A percentile compares a stretch with the other conserved stretches of the same genome.
Conservation (phyloP, 371 early-diverging fungal genomes). For the Lichtheimia hyalospora region DNA sequence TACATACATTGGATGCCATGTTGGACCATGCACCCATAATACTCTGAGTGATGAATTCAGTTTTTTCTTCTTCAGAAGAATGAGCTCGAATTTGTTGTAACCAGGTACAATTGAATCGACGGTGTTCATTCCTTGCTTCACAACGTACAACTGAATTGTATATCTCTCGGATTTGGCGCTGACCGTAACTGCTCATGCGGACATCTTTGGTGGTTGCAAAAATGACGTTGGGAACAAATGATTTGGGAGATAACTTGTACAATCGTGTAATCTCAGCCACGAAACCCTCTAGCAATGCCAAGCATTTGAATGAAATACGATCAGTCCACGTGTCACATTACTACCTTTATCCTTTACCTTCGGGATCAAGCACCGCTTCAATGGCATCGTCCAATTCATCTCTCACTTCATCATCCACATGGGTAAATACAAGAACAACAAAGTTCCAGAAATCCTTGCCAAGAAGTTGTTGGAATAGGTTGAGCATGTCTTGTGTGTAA, state of each 20-base stretch:
- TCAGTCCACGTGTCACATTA: not conserved
- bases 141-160: slow-evolving; percentile 55
- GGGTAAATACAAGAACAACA: slow-evolving; percentile 62
- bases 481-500: slow-evolving; percentile 62
- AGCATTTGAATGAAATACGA: not conserved
- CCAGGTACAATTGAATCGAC: slow-evolving; percentile 57
- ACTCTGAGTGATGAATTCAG: slow-evolving; percentile 38
- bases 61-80: slow-evolving; percentile 43
- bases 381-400: slow-evolving; percentile 61
- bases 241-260: slow-evolving; percentile 32
- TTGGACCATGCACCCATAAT: slow-evolving; percentile 41
- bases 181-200: slow-evolving; percentile 49
- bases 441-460: slow-evolving; percentile 65
- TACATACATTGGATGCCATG: slow-evolving; percentile 33
- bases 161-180: slow-evolving; percentile 51
- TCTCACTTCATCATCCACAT: slow-evolving; percentile 58
- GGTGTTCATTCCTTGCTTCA: slow-evolving; percentile 46
- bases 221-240: slow-evolving; percentile 54
- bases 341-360: slow-evolving; percentile 19
- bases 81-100: slow-evolving; percentile 48
- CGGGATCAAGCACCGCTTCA: slow-evolving; percentile 52
- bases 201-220: slow-evolving; percentile 56
- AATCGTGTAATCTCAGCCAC: slow-evolving; percentile 36
- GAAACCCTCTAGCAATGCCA: slow-evolving; percentile 12
- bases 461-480: slow-evolving; percentile 54